Base-by-base conservation (phyloP, 306 rosid species). In the Begonia peltatifolia region DNA sequence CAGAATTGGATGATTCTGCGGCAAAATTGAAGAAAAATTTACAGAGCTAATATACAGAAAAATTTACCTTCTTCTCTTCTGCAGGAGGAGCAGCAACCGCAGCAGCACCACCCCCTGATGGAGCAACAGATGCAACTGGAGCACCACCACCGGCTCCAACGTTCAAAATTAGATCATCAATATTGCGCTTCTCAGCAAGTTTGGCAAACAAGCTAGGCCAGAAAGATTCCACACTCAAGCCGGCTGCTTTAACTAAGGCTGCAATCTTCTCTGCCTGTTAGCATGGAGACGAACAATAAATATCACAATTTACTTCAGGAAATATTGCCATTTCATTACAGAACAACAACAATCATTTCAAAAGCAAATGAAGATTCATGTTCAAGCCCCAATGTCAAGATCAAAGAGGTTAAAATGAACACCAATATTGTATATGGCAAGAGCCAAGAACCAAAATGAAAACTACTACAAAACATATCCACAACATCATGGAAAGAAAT, bases 191-290 rank as follows among this genome's bases (percentile, higher is more conserved):
- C 75, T 84, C 89, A 0, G 81, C 81, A 17, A 88, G 84, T 62
- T 84, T 88, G 14, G 93, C 89, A 25, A 88, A 84, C 53, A 88
- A 58, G 63, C 60, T 14, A 3, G 75, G 75, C 97, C 95, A 88
- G 56, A 67, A 88, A 0, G 86, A 69, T 20, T 82, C 93, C 12
- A 82, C 77, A 2, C 52, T 5, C 44, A 88, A 61, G 0, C 78
- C 70, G 16, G 95, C 95, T 0, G 74, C 61, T 41, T 79, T 77
- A 65, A 84, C 76, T 68, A 88, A 17, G 23, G 84, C 11, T 0
- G 65, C 50, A 54, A 88, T 78, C 22, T 88, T 88, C 20, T 84
- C 97, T 3, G 93, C 46, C 96, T 88, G 74, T 64, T 17, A 30
- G 6, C 38, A 30, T 30, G 38, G 8, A 30, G 11, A 50, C 2